Conservation (phyloP, 768 basidiomycete species). For the Auriscalpium vulgare region DNA sequence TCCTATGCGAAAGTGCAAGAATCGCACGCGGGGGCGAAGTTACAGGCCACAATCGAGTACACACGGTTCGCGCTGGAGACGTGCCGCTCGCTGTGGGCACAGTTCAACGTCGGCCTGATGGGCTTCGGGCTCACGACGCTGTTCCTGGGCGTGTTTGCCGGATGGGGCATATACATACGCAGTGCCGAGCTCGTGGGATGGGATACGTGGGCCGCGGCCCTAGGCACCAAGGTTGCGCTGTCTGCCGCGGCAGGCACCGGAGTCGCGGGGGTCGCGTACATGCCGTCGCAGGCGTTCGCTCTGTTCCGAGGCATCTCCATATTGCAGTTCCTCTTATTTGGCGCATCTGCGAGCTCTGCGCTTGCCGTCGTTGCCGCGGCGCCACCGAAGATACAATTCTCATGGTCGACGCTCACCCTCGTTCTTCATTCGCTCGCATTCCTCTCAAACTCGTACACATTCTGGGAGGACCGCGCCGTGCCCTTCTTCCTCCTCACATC, state of each 20-base stretch:
- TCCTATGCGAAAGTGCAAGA: conserved; percentile 5
- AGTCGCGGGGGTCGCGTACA: not conserved
- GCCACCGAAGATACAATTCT: conserved; percentile 20
- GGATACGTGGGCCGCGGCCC: conserved; percentile 34
- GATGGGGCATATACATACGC: conserved; percentile 46
- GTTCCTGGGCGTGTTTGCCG: conserved; percentile 42
- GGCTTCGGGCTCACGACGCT: conserved; percentile 60
- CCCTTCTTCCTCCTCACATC: conserved; percentile 67
- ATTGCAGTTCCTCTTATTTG: conserved; percentile 8
- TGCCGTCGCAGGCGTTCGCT: not conserved
- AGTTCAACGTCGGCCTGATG: conserved; percentile 81
- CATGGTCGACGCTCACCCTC: conserved; percentile 33
- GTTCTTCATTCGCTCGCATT: conserved; percentile 69
- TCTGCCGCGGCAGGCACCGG: conserved; percentile 1
- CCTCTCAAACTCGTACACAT: conserved; percentile 92
- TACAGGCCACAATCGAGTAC: conserved; percentile 34
- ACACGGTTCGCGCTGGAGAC: conserved; percentile 53
- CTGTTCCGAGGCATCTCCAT: conserved; percentile 16
- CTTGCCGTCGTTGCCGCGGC: conserved; percentile 16
- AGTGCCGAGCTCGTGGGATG: conserved; percentile 34
- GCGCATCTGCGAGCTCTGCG: conserved; percentile 30
- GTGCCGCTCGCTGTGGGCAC: conserved; percentile 90
- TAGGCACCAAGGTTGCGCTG: conserved; percentile 1
- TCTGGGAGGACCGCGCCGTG: conserved; percentile 89
- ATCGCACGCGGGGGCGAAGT: not conserved